A percentile compares a stretch with the other conserved stretches of the same genome.
Evolutionary conservation across 2,329 filamentous ascomycete genomes (phyloP).

Genomic region (Beauveria asiatica): DNA sequence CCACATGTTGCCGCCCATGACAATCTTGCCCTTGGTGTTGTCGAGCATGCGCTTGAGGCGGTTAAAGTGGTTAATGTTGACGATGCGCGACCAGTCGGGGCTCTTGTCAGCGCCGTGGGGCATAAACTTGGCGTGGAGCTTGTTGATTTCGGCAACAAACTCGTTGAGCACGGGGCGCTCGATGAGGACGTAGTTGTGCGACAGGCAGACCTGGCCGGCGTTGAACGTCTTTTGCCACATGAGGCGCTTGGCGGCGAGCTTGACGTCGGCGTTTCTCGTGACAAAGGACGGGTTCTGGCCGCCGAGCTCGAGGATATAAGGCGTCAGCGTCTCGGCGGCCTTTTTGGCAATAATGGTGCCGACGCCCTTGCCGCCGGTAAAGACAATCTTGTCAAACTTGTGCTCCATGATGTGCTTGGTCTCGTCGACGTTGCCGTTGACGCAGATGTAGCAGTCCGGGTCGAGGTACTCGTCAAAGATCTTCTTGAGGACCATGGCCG

Average conservation of each 20-base stretch:
- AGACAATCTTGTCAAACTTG: constrained; percentile 98
- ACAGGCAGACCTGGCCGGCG: constrained; percentile 85
- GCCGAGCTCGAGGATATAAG: constrained; percentile 81
- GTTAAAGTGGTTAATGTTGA: constrained; percentile 71
- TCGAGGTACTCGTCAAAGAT: constrained; percentile 72
- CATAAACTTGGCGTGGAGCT: constrained; percentile 67
- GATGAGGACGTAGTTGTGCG: constrained; percentile 84
- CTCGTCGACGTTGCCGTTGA: constrained; percentile 77
- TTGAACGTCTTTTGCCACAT: constrained; percentile 85
- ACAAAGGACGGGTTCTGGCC: constrained; percentile 88
- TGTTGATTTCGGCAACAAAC: constrained; percentile 68
- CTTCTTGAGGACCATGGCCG: constrained; percentile 71
- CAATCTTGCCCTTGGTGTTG: constrained; percentile 69
- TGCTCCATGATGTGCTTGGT: constrained; percentile 73
- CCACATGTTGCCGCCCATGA: constrained; percentile 79
- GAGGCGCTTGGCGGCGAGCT: constrained; percentile 72
- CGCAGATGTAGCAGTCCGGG: constrained; percentile 61
- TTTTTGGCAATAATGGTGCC: constrained; percentile 85
- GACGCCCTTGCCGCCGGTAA: constrained; percentile 72
- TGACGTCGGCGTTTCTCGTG: constrained; percentile 71
- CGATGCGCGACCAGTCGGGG: constrained; percentile 68
- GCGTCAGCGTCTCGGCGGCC: constrained; percentile 81
- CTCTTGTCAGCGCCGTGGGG: constrained; percentile 73
- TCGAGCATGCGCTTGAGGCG: constrained; percentile 91
- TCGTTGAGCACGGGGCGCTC: constrained; percentile 63